Conservation (phyloP, 805 yeast species). For the Kluyveromyces lactis region DNA sequence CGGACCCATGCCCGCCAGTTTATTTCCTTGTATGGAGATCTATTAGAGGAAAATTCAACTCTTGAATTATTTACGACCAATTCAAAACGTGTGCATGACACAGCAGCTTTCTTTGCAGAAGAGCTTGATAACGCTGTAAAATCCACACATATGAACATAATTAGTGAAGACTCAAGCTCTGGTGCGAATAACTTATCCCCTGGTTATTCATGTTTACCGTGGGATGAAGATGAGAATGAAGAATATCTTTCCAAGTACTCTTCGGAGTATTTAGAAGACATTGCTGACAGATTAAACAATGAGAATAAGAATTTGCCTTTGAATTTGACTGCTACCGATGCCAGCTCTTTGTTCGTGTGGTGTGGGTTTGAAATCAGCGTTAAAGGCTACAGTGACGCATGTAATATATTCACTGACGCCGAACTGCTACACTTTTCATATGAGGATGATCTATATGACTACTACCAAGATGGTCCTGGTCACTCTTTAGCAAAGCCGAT, state of each 20-base stretch:
- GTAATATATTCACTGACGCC: constrained; percentile 58
- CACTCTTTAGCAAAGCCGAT: constrained; percentile 46
- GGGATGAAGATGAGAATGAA: constrained; percentile 19
- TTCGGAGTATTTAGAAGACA: constrained; percentile 37
- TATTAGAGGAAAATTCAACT: constrained; percentile 32
- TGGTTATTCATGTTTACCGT: constrained; percentile 35
- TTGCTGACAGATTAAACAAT: constrained; percentile 47
- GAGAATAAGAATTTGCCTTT: constrained; percentile 48
- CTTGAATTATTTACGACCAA: constrained; percentile 42
- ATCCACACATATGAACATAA: constrained; percentile 25
- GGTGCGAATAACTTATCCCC: constrained; percentile 49
- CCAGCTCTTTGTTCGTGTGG: constrained; percentile 43
- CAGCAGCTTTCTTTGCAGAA: constrained; percentile 45
- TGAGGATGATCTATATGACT: constrained; percentile 48
- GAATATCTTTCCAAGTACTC: constrained; percentile 15
- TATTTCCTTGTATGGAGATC: constrained; percentile 35
- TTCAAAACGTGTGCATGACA: constrained; percentile 40
- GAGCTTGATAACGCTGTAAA: constrained; percentile 20
- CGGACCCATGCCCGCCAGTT: constrained; percentile 37
- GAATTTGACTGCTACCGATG: constrained; percentile 39
- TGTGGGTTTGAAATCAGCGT: constrained; percentile 75
- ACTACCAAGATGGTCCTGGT: constrained; percentile 59
- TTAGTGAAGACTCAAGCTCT: constrained; percentile 34
- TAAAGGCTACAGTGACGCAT: constrained; percentile 59
- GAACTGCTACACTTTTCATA: constrained; percentile 61